phyloP scores from a whole-genome alignment of 169 alveolate genomes.

The Plasmodium cynomolgi region DNA sequence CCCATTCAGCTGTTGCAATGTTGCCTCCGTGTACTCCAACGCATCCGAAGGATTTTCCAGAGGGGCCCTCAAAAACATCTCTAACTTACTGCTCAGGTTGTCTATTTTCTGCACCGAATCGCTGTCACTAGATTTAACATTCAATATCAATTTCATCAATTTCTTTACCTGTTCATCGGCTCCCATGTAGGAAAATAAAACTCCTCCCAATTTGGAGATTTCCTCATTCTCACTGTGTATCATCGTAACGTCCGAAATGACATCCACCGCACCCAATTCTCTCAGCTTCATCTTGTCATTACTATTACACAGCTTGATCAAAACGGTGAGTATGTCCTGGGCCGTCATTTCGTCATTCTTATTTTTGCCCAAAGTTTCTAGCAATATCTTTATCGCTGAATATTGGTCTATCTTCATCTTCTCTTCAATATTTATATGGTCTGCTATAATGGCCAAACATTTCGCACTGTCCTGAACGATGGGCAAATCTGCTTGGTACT shows the following conservation, averaged over 20 bases:
- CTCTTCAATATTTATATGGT: slow-evolving; percentile 51
- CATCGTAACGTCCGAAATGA: slow-evolving; percentile 89
- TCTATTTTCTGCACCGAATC: slow-evolving; percentile 89
- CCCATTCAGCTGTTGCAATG: slow-evolving; percentile 86
- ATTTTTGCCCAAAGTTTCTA: slow-evolving; percentile 81
- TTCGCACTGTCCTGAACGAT: slow-evolving; percentile 77
- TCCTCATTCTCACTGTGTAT: slow-evolving; percentile 88
- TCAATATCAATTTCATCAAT: slow-evolving; percentile 88
- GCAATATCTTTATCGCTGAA: slow-evolving; percentile 78
- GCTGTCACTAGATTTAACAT: slow-evolving; percentile 83
- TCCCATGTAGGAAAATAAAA: slow-evolving; percentile 89
- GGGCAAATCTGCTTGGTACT: slow-evolving; percentile 77
- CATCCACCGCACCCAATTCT: slow-evolving; percentile 89
- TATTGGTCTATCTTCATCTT: slow-evolving; percentile 76
- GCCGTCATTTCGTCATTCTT: slow-evolving; percentile 85
- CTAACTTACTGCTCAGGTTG: slow-evolving; percentile 86
- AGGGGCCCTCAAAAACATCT: slow-evolving; percentile 90
- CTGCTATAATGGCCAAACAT: slow-evolving; percentile 78
- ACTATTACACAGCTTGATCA: slow-evolving; percentile 81
- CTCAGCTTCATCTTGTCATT: slow-evolving; percentile 82
- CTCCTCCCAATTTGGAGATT: slow-evolving; percentile 88
- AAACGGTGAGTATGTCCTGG: slow-evolving; percentile 78
- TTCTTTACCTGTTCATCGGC: slow-evolving; percentile 93
- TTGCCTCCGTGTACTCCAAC: slow-evolving; percentile 90
- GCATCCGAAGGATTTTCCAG: slow-evolving; percentile 92